Evolutionary conservation across 352 stramenopile genomes (phyloP), one percentile per base, ranked within the genome.

Genomic region (Phytophthora litchii): DNA sequence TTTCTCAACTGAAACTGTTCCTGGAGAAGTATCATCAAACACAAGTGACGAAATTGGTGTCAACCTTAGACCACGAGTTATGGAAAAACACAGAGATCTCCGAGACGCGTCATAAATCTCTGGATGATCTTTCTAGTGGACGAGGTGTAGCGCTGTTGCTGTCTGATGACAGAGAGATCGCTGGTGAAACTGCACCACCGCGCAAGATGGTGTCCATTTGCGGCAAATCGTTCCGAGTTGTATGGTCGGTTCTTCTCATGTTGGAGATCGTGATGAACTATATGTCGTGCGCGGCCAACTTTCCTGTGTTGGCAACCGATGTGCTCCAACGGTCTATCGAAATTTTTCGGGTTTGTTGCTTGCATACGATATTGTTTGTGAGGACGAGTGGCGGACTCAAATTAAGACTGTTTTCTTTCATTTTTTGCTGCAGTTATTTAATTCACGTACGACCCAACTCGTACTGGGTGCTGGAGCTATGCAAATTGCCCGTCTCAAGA

Each of bases 211-310:
- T 95, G 17, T 80, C 89, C 12, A 92, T 98, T 19, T 96, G 96
- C 55, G 95, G 92, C 14, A 89, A 93, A 54, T 86, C 85, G 20
- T 99, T 98, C 60, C 95, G 96, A 36, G 89, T 98, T 38, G 96
- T 99, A 21, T 99, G 94, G 94, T 98, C 89, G 5, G 96, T 96
- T 45, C 76, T 99, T 11, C 61, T 98, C 17, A 93, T 98, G 76
- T 77, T 99, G 27, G 93, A 98, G 76, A 97, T 98, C 65, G 76
- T 98, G 36, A 97, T 98, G 86, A 97, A 93, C 60, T 97, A 98
- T 76, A 86, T 99, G 67, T 91, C 86, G 9, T 96, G 89, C 55
- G 92, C 94, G 14, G 83, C 89, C 49, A 96, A 97, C 72, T 98
- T 98, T 60, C 91, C 94, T 41, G 91, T 95, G 8, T 74, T 98